Percentiles rank a stretch among this genome's conserved stretches.
Conservation (phyloP, 2,329 filamentous ascomycete genomes). For the Fusarium subtropicale region DNA sequence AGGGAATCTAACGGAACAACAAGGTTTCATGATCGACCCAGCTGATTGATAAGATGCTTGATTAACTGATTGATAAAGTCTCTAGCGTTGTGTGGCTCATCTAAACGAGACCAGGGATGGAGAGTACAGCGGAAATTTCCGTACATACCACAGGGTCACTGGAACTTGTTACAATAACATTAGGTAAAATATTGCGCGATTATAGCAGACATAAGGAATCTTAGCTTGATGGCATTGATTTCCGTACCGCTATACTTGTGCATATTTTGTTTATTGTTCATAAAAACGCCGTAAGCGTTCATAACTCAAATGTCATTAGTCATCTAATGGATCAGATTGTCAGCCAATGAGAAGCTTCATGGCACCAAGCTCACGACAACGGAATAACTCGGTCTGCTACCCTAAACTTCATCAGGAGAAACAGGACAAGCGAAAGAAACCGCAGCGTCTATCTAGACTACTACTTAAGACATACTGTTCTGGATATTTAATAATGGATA, state of each 20-base stretch:
- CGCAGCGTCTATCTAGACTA: too few relatives aligned
- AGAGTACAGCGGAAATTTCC: not conserved
- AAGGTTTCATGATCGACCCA: not conserved
- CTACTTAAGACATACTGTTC: not conserved
- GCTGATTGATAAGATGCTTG: slow-evolving; percentile 15
- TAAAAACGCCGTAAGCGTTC: not conserved
- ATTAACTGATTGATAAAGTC: slow-evolving; percentile 11
- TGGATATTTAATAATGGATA: too few relatives aligned
- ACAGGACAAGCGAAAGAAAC: too few relatives aligned
- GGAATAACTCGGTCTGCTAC: not conserved
- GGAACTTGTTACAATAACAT: not conserved
- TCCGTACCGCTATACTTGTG: not conserved
- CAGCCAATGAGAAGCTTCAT: too few relatives aligned
- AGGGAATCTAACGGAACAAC: not conserved
- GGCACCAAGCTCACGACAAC: too few relatives aligned
- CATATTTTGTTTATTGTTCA: too few relatives aligned
- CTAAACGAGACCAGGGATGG: not conserved
- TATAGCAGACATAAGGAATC: not conserved
- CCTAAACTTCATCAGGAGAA: not conserved
- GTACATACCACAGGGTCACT: not conserved
- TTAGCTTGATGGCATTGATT: not conserved
- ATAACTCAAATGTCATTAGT: not conserved
- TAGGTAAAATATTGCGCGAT: not conserved
- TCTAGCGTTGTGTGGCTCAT: not conserved
- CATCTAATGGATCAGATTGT: too few relatives aligned